These are phyloP conservation scores for Physaria fendleri DNA, from an alignment of 345 rosid genomes.

Conservation along the genomic window DNA sequence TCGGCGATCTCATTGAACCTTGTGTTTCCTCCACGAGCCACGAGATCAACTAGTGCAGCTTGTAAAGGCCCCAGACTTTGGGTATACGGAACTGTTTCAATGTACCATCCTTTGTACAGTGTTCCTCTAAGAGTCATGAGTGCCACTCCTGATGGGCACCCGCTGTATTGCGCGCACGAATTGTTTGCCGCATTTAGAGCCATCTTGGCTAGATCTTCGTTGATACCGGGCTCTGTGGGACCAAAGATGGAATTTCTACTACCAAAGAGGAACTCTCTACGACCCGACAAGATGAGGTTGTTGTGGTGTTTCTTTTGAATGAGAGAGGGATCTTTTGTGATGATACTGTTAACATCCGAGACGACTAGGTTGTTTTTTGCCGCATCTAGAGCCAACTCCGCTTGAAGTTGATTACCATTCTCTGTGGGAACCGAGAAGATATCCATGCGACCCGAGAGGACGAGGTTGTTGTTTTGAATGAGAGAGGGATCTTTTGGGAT, in stretches of 20 bases:
- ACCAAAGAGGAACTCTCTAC: not conserved
- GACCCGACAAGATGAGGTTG: constrained; percentile 11
- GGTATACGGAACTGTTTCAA: constrained; percentile 69
- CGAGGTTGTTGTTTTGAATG: constrained; percentile 40
- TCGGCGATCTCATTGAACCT: constrained; percentile 51
- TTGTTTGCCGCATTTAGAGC: constrained; percentile 61
- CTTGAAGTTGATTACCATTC: no score
- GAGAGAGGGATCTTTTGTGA: constrained; percentile 19
- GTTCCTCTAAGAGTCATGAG: constrained; percentile 47
- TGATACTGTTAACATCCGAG: not conserved
- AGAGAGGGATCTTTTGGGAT: constrained; percentile 19
- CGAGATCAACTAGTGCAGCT: constrained; percentile 70
- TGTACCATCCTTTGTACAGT: constrained; percentile 57
- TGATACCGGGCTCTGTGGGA: no score
- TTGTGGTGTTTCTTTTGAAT: constrained; percentile 47
- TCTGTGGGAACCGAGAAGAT: not conserved
- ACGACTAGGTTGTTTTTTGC: no score
- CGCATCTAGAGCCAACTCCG: no score
- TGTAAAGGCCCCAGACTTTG: constrained; percentile 81
- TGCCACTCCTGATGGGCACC: constrained; percentile 71
- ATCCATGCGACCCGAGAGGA: not conserved
- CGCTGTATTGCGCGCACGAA: constrained; percentile 73
- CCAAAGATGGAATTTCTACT: constrained; percentile 12
- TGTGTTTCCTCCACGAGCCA: constrained; percentile 42
- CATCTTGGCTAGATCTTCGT: no score